Evolutionary conservation across 129 eudicot genomes (phyloP), one percentile per base, ranked within the genome.

Genomic region (Flaveria sonorensis): DNA sequence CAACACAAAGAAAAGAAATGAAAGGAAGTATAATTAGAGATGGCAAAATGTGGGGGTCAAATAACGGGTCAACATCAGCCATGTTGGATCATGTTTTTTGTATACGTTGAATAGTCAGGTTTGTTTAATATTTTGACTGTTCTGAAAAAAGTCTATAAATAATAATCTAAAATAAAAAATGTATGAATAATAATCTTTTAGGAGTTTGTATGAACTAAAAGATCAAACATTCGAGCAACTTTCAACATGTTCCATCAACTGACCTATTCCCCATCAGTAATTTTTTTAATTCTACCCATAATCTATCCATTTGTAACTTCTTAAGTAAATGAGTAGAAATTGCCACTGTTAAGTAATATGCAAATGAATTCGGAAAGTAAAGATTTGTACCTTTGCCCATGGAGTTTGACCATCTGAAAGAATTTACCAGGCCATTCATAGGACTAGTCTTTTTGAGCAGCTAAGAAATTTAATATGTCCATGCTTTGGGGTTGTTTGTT

Each of bases 391-490:
- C 98, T 85, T 83, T 88, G 48, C 77, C 78, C 6, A 86, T 87
- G 42, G 92, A 83, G 61, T 83, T 72, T 1, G 85, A 63, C 85
- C 83, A 84, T 14, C 71, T 72, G 52, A 88, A 80, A 16, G 88
- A 77, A 81, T 80, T 80, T 60, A 56, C 81, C 20, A 89, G 85
- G 73, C 74, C 77, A 57, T 70, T 81, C 83, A 50, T 81, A 30
- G 85, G 82, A 46, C 83, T 71, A 36, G 20, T 60, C 69, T 63
- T 84, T 81, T 82, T n/a, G 89, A 73, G 70, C 87, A 83, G 57
- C 96, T 90, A 69, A 88, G 81, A 67, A 93, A 93, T 69, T 93
- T 91, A n/a, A 92, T 86, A 20, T 85, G 81, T 50, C 83, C 78
- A 1, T 62, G 71, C 52, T 79, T 85, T 18, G 73, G 79, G 60